Evolutionary conservation across 1,284 basidiomycete species (phyloP), one percentile per base, ranked within the genome.

Genomic region (Ganoderma sinense): DNA sequence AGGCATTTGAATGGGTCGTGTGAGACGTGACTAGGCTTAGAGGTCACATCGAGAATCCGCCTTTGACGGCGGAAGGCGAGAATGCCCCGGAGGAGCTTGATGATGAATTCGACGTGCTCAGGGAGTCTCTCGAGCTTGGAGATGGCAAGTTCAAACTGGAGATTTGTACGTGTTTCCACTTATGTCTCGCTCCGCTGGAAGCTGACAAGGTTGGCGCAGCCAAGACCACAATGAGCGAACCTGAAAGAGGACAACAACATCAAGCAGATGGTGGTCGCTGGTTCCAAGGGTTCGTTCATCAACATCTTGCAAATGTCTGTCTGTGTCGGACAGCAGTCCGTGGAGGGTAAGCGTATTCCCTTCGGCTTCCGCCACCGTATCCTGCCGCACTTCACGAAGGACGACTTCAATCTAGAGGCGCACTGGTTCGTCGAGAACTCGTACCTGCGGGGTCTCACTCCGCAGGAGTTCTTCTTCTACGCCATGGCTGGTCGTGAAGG

Each of bases 291-390:
- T 84, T 97, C 95, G 0, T 97, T 96, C 87, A 99, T 99, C 88
- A 99, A 99, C 84, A 99, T 99, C 79, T 99, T 98, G 26, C 98
- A 99, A 84, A 99, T 99, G 98, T 98, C 97, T 11, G 97, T 98
- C 70, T 97, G 97, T 87, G 98, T 99, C 64, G 98, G 98, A 41
- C 98, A 99, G 82, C 98, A 99, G 84, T 94, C 93, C 74, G 97
- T 99, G 71, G 98, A 99, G 83, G 98, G 98, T 75, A 96, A 96
- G 78, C 96, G 97, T 76, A 98, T 99, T 78, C 97, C 97, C 0
- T 99, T 98, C 80, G 97, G 98, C 23, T 99, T 99, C 90, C 93
- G 92, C 70, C 97, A 99, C 83, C 94, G 97, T 36, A 95, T 96
- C 0, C 85, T 99, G 23, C 98, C 98, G 0, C 98, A 99, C 80